Percentiles rank a stretch among this genome's conserved stretches.
Conservation (phyloP, 1,139 yeast genomes). For the Lodderomyces metapsilosis region DNA sequence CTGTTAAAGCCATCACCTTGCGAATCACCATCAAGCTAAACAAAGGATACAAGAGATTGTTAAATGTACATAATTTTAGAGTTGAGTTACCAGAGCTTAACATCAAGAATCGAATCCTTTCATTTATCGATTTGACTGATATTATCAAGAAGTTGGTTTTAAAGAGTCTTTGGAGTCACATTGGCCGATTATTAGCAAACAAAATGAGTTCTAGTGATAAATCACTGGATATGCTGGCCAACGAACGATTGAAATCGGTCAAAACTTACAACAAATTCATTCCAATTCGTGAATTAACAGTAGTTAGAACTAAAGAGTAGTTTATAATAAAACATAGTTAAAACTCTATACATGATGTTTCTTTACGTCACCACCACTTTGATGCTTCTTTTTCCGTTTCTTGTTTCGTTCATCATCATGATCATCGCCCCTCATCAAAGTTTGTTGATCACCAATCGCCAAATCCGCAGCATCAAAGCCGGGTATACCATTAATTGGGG, state of each 20-base stretch:
- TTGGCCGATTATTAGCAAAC: slow-evolving; percentile 57
- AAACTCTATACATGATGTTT: slow-evolving; percentile 29
- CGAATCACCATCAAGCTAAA: slow-evolving; percentile 59
- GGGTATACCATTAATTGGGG: slow-evolving; percentile 71
- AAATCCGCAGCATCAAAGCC: slow-evolving; percentile 72
- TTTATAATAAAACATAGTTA: background rate
- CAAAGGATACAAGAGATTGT: slow-evolving; percentile 51
- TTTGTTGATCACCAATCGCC: slow-evolving; percentile 58
- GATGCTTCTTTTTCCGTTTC: slow-evolving; percentile 34
- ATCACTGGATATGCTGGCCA: slow-evolving; percentile 1
- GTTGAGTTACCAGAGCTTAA: slow-evolving; percentile 53
- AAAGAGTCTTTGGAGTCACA: slow-evolving; percentile 53
- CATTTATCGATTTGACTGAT: slow-evolving; percentile 53
- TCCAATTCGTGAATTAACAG: slow-evolving; percentile 4
- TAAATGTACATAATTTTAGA: slow-evolving; percentile 61
- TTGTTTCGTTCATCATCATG: slow-evolving; percentile 33
- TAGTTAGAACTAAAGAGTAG: slow-evolving; percentile 7
- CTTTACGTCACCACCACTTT: slow-evolving; percentile 34
- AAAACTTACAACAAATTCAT: slow-evolving; percentile 27
- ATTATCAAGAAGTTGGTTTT: slow-evolving; percentile 50
- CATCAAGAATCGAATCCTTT: slow-evolving; percentile 50
- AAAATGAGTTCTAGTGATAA: slow-evolving; percentile 33
- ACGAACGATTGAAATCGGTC: slow-evolving; percentile 24
- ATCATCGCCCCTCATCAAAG: slow-evolving; percentile 45
- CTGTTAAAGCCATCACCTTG: slow-evolving; percentile 45